These are phyloP conservation scores for Leishmania martiniquensis DNA, from an alignment of 208 protist species.

Conservation along the genomic window DNA sequence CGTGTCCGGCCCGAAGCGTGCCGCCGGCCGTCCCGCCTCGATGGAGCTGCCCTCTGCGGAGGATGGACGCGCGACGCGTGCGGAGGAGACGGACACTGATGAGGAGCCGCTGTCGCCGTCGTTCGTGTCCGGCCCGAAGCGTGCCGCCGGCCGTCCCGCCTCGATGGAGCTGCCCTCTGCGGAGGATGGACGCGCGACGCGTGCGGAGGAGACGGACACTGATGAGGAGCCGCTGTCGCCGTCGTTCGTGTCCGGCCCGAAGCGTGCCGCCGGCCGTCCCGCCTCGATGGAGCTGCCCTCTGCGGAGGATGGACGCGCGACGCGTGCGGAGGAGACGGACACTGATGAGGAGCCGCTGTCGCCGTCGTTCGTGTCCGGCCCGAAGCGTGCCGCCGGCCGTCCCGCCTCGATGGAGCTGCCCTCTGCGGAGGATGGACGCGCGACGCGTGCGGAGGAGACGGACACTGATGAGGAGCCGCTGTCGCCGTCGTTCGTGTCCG, in stretches of 20 bases:
- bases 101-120: background rate
- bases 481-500: background rate
- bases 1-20: background rate
- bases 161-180: background rate
- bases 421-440: background rate
- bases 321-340: background rate
- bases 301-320: background rate
- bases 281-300: background rate
- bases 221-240: background rate
- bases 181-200: background rate
- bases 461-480: background rate
- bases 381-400: background rate
- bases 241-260: background rate
- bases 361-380: background rate
- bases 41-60: background rate
- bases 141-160: no score
- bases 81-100: background rate
- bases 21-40: background rate
- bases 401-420: background rate
- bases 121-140: background rate
- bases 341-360: background rate
- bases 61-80: background rate
- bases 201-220: background rate
- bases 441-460: background rate
- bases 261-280: no score